Evolutionary conservation across 495 filamentous ascomycete genomes (phyloP).

Genomic region (Penicillium maclennaniae): DNA sequence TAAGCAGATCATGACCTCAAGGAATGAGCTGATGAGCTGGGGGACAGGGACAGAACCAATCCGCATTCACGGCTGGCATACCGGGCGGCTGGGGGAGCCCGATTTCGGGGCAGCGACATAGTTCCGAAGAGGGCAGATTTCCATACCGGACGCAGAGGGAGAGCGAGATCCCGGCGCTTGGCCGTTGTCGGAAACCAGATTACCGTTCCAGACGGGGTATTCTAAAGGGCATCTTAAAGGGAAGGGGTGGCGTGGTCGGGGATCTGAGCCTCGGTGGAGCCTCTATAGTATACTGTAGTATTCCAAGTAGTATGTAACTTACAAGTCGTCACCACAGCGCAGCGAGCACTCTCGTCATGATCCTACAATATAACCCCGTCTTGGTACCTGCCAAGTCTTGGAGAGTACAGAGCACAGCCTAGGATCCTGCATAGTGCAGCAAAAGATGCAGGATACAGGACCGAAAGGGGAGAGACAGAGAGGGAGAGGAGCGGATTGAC

Average conservation of each 20-base stretch:
- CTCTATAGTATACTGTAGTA: not conserved
- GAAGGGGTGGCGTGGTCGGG: not conserved
- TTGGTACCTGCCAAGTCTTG: slow-evolving; percentile 9
- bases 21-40: slow-evolving; percentile 20
- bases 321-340: not conserved
- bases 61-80: slow-evolving; percentile 10
- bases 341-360: too few species aligned
- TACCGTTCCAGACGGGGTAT: not conserved
- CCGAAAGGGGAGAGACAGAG: too few species aligned
- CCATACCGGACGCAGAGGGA: not conserved
- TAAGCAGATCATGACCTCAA: slow-evolving; percentile 25
- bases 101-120: slow-evolving; percentile 28
- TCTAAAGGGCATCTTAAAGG: not conserved
- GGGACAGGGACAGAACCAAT: slow-evolving; percentile 22
- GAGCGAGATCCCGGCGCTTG: slow-evolving; percentile 24
- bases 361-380: not conserved
- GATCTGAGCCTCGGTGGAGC: slow-evolving; percentile 1
- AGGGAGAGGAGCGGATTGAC: not conserved
- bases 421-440: not conserved
- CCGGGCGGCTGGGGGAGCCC: slow-evolving; percentile 21
- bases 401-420: not conserved
- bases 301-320: not conserved
- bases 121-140: not conserved
- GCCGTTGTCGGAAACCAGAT: slow-evolving; percentile 34
- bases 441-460: not conserved